phyloP scores from a whole-genome alignment of 306 rosid species.

The Glycine tomentella region DNA sequence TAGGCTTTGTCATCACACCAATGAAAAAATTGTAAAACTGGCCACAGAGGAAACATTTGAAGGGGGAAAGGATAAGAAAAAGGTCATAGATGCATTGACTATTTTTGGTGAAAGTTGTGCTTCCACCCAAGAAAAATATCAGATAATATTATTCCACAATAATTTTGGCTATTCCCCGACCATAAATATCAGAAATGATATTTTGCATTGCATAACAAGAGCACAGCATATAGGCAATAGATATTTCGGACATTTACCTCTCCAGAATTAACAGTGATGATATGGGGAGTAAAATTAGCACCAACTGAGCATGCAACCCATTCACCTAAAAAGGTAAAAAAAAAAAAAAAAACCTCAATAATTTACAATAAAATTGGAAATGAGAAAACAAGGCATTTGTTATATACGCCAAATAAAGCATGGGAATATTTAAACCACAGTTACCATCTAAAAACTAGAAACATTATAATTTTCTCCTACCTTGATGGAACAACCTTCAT shows the following conservation, averaged over 20 bases:
- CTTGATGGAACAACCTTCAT: slow-evolving; percentile 14
- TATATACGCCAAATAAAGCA: slow-evolving; percentile 24
- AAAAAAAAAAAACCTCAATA: background rate
- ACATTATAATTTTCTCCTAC: slow-evolving; percentile 2
- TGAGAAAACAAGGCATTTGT: slow-evolving; percentile 27
- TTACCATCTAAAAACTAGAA: slow-evolving; percentile 20
- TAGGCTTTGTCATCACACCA: background rate
- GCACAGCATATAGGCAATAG: slow-evolving; percentile 12
- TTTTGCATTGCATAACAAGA: slow-evolving; percentile 6
- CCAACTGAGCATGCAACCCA: slow-evolving; percentile 93
- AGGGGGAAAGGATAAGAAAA: background rate
- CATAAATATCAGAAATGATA: slow-evolving; percentile 26
- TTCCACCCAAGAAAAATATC: slow-evolving; percentile 26
- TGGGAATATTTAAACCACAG: slow-evolving; percentile 10
- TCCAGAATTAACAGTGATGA: slow-evolving; percentile 88
- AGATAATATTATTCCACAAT: background rate
- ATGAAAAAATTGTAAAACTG: slow-evolving; percentile 24
- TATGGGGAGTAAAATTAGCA: slow-evolving; percentile 92
- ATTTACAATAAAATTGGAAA: slow-evolving; percentile 31
- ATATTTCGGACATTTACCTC: slow-evolving; percentile 66
- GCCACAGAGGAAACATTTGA: slow-evolving; percentile 19
- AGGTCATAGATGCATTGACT: background rate
- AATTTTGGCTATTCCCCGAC: slow-evolving; percentile 21
- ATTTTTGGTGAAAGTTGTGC: background rate
- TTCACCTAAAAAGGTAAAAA: slow-evolving; percentile 64